Conservation (phyloP, 2,329 filamentous ascomycete genomes). For the Claviceps arundinis region DNA sequence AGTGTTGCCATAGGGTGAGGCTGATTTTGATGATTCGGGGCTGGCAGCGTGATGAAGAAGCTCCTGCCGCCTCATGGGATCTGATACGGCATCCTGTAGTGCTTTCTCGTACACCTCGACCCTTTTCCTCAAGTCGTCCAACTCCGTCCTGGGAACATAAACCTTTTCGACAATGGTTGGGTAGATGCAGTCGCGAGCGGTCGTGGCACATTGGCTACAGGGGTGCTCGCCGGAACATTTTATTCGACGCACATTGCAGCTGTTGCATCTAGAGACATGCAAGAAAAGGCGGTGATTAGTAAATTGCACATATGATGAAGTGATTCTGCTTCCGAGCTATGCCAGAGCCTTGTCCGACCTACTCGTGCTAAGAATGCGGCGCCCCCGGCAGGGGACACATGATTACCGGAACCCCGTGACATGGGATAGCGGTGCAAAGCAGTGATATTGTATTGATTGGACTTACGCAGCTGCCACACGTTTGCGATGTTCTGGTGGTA, state of each 20-base stretch:
- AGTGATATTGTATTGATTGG: too few species aligned
- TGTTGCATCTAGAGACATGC: slow-evolving; percentile 29
- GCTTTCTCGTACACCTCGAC: slow-evolving; percentile 27
- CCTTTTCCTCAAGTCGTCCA: slow-evolving; percentile 26
- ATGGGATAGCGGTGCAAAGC: too few species aligned
- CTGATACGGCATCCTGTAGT: slow-evolving; percentile 23
- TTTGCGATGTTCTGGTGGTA: slow-evolving; percentile 32
- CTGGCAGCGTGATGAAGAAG: slow-evolving; percentile 17
- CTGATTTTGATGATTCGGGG: slow-evolving; percentile 11
- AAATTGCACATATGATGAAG: too few species aligned
- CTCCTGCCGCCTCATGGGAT: slow-evolving; percentile 21
- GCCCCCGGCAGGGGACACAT: too few species aligned
- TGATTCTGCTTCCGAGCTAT: too few species aligned
- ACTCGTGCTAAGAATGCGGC: too few species aligned
- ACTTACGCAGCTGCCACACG: slow-evolving; percentile 34
- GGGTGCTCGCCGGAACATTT: slow-evolving; percentile 38
- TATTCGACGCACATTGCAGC: slow-evolving; percentile 37
- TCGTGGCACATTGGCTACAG: slow-evolving; percentile 30
- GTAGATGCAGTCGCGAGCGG: slow-evolving; percentile 33
- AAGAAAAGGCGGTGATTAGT: too few species aligned
- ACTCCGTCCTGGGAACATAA: slow-evolving; percentile 25
- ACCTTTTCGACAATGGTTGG: slow-evolving; percentile 31
- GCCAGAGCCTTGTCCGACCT: too few species aligned
- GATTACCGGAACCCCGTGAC: too few species aligned
- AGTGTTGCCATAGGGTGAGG: slow-evolving; percentile 7